A percentile compares a stretch with the other conserved stretches of the same genome.
These are phyloP conservation scores for Solanum hybrid DNA, from an alignment of 305 asterid species.

Conservation along the genomic window DNA sequence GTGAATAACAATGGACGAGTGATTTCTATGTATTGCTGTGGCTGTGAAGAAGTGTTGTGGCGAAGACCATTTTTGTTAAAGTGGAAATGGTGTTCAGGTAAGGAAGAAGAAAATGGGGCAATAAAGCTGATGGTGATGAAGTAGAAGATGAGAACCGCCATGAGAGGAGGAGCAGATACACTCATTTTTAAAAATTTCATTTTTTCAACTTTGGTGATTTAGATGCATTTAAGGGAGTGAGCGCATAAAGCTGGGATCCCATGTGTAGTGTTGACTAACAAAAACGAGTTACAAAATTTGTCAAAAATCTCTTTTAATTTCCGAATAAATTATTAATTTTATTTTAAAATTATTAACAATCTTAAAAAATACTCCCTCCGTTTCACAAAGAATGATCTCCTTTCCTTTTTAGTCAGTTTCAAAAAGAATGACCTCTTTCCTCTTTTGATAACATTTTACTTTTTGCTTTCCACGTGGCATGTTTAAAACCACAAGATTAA, in stretches of 20 bases:
- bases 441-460: too few species aligned
- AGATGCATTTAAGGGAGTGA: neutral
- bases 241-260: neutral
- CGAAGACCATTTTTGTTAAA: conserved; percentile 9
- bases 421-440: too few species aligned
- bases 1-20: conserved; percentile 46
- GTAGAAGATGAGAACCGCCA: conserved; percentile 18
- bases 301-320: neutral
- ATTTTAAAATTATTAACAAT: too few species aligned
- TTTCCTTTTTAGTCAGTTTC: too few species aligned
- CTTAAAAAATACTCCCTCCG: neutral
- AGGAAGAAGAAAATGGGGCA: conserved; percentile 3
- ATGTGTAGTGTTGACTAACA: neutral
- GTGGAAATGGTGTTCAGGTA: conserved; percentile 19
- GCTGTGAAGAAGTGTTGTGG: neutral
- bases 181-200: neutral
- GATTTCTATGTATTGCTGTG: conserved; percentile 38
- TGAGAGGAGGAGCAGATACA: neutral
- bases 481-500: too few species aligned
- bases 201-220: neutral
- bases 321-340: neutral
- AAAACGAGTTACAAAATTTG: neutral
- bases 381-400: too few species aligned
- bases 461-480: too few species aligned
- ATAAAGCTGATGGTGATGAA: conserved; percentile 12